Evolutionary conservation across 2,329 filamentous ascomycete genomes (phyloP).

Genomic region (Exophiala alcalophila): DNA sequence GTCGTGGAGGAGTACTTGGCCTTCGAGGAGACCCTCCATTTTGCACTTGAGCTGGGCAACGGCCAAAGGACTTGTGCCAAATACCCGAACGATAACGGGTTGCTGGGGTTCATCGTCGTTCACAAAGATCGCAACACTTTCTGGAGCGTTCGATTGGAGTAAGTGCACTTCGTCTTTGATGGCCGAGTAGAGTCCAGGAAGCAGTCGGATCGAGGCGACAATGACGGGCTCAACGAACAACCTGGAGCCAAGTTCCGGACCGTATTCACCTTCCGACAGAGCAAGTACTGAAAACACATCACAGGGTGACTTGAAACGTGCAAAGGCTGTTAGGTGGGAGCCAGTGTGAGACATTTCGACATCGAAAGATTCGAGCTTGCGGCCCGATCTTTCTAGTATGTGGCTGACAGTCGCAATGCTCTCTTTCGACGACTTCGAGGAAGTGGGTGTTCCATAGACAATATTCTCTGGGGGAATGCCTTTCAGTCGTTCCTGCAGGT

Average conservation of each 20-base stretch:
- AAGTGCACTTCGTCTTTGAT: slow-evolving; percentile 2
- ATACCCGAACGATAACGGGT: slow-evolving; percentile 6
- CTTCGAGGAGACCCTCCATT: slow-evolving; percentile 5
- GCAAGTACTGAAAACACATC: slow-evolving; percentile 1
- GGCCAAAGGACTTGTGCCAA: slow-evolving; percentile 1
- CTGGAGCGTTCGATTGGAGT: slow-evolving; percentile 7
- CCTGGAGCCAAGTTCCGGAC: slow-evolving; percentile 7
- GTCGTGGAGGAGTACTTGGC: slow-evolving; percentile 12
- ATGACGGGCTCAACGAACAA: slow-evolving; percentile 12
- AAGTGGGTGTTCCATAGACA: slow-evolving; percentile 5
- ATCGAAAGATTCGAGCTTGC: slow-evolving; percentile 6
- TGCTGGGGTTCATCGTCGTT: background rate
- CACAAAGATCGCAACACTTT: slow-evolving; percentile 3
- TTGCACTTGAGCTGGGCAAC: slow-evolving; percentile 10
- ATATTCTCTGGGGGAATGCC: slow-evolving; percentile 5
- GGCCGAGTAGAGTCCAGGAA: slow-evolving; percentile 5
- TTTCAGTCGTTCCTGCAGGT: slow-evolving; percentile 4
- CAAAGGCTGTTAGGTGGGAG: slow-evolving; percentile 7
- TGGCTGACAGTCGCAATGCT: slow-evolving; percentile 2
- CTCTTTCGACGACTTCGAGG: background rate
- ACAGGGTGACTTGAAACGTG: slow-evolving; percentile 1
- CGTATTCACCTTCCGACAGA: background rate
- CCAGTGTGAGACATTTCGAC: background rate
- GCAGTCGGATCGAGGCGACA: slow-evolving; percentile 6
- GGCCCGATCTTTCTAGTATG: background rate